Conservation (phyloP, 345 rosid species). For the Adansonia digitata region DNA sequence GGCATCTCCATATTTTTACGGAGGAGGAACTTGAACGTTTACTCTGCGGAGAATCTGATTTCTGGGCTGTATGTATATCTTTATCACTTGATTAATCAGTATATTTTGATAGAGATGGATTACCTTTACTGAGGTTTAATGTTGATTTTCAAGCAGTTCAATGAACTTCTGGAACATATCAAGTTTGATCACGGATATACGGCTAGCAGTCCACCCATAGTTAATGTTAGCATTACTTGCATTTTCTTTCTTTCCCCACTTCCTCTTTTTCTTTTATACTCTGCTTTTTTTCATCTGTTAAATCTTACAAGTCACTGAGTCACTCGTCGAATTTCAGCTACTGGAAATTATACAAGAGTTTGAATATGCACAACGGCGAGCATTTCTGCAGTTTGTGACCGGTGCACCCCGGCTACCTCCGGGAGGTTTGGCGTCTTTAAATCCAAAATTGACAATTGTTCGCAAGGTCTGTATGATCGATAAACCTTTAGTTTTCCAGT, state of each 20-base stretch:
- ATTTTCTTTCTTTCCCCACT: background rate
- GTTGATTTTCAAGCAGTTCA: slow-evolving; percentile 39
- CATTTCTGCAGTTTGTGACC: slow-evolving; percentile 89
- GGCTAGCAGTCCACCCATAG: slow-evolving; percentile 84
- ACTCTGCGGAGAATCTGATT: slow-evolving; percentile 78
- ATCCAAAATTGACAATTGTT: slow-evolving; percentile 88
- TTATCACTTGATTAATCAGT: slow-evolving; percentile 11
- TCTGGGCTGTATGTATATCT: slow-evolving; percentile 53
- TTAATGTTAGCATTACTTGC: slow-evolving; percentile 40
- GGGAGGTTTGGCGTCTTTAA: slow-evolving; percentile 84
- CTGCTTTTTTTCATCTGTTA: slow-evolving; percentile 11
- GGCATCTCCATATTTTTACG: slow-evolving; percentile 64
- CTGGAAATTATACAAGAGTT: slow-evolving; percentile 77
- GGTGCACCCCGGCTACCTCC: slow-evolving; percentile 96
- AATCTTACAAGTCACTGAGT: slow-evolving; percentile 8
- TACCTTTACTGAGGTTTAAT: slow-evolving; percentile 4
- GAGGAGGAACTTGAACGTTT: slow-evolving; percentile 83
- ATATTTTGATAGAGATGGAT: background rate
- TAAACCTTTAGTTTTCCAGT: background rate
- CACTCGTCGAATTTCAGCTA: slow-evolving; percentile 39
- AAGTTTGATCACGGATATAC: slow-evolving; percentile 98
- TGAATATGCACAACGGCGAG: slow-evolving; percentile 51
- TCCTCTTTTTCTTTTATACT: background rate
- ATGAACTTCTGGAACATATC: slow-evolving; percentile 78
- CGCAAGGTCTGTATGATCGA: slow-evolving; percentile 53